Base-by-base conservation (phyloP, 2,329 filamentous ascomycete species). In the Venturia oleaginea region DNA sequence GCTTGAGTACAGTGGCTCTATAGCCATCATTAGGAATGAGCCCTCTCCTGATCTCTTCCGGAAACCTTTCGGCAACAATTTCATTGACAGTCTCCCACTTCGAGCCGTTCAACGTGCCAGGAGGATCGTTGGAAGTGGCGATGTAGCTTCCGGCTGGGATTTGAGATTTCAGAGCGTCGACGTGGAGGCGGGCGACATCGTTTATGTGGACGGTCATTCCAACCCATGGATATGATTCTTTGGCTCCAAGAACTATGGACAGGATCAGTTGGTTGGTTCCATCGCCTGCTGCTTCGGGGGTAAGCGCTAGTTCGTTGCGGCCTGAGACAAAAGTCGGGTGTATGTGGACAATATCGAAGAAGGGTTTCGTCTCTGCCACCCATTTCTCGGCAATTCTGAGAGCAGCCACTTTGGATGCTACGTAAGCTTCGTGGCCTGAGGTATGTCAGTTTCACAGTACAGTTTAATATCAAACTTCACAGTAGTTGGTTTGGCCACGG, bases 271-370 rank as follows among this genome's bases (percentile, higher is more conserved):
- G 64, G 43, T 73, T 73, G 3, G 70, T 71, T 30, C 70, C 71
- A 15, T n/a, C 43, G 22, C 65, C 37, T 30, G 68, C 54, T 32
- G 67, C 65, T 38, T 65, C 55, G 3, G 65, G 62, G 1, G 67
- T 71, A 10, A 65, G 68, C 3, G 68, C 70, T 13, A 72, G 65
- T 27, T 72, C 71, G 59, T 75, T 70, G n/a, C 69, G 66, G 54
- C 73, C 72, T 27, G 69, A 61, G 13, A 74, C 69, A 59, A 70
- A 73, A 8, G 68, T 66, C 0, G 73, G 73, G 38, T 68, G 65
- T 32, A 75, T 60, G 24, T 71, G 67, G 19, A 74, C 68, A n/a
- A 72, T 51, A 38, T 74, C 71, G 64, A 74, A 75, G 17, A 69
- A 66, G 0, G 69, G 70, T 15, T 69, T 67, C 4, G 70, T 65